phyloP scores from a whole-genome alignment of 1,284 basidiomycete genomes.

The Rhodotorula sp. region DNA sequence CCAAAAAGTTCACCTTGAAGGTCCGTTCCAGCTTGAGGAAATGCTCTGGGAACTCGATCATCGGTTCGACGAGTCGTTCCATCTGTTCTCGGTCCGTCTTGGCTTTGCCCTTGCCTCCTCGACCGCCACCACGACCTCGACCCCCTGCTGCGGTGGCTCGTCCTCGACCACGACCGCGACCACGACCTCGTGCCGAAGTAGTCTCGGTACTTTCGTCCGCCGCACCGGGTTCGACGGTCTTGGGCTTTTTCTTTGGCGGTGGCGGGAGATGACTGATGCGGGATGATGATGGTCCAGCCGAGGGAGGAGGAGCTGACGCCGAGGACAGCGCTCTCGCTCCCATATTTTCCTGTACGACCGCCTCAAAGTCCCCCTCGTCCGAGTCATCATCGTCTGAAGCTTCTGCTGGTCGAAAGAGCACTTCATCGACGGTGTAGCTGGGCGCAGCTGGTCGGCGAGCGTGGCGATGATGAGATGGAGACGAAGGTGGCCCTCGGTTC shows the following conservation, averaged over 20 bases:
- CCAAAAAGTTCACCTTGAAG: constrained; percentile 45
- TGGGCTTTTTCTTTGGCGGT: constrained; percentile 26
- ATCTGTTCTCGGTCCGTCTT: constrained; percentile 25
- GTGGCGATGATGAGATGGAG: not conserved
- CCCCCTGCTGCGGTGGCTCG: not conserved
- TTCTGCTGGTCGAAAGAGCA: constrained; percentile 12
- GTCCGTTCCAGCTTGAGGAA: constrained; percentile 50
- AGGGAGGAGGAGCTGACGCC: not conserved
- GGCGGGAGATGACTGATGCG: constrained; percentile 18
- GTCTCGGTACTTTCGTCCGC: not conserved
- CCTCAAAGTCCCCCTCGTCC: constrained; percentile 8
- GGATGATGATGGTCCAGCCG: not conserved
- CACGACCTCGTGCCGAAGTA: not conserved
- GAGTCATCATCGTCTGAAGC: constrained; percentile 6
- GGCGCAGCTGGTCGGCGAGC: not conserved
- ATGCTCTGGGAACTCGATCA: constrained; percentile 49
- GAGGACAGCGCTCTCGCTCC: constrained; percentile 1
- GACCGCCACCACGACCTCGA: not conserved
- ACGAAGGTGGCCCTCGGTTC: not conserved
- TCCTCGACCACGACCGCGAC: not conserved
- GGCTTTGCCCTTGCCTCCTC: constrained; percentile 1
- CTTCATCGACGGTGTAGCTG: not conserved
- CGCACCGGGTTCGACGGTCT: not conserved
- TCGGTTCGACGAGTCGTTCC: constrained; percentile 31
- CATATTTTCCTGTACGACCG: constrained; percentile 1